Evolutionary conservation across 176 grass and related monocot species (phyloP).

Genomic region (Oryza glaberrima): DNA sequence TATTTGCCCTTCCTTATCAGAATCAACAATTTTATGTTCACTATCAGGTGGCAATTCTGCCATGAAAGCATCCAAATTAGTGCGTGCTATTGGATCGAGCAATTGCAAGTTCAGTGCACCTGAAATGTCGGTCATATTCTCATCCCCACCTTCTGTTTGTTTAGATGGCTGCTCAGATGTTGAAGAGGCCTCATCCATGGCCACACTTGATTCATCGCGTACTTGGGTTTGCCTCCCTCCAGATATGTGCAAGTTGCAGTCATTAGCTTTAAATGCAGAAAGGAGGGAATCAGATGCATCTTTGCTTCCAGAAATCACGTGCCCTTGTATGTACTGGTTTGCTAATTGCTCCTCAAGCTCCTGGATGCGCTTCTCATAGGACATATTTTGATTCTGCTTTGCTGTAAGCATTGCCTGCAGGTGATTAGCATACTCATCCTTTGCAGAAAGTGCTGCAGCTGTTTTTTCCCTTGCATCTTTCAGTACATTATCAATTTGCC

Average conservation of each 20-base stretch:
- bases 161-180: constrained; percentile 75
- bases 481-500: constrained; percentile 58
- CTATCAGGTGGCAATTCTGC: constrained; percentile 49
- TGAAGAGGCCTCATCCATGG: constrained; percentile 89
- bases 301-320: constrained; percentile 65
- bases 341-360: constrained; percentile 84
- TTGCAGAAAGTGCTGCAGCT: constrained; percentile 69
- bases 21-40: constrained; percentile 60
- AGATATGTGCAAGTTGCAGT: constrained; percentile 54
- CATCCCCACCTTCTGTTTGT: constrained; percentile 87
- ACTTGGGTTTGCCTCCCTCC: constrained; percentile 59
- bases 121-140: constrained; percentile 91
- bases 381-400: constrained; percentile 69
- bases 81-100: constrained; percentile 46
- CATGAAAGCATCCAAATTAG: constrained; percentile 77
- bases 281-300: constrained; percentile 55
- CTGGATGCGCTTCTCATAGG: constrained; percentile 86
- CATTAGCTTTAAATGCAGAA: constrained; percentile 62
- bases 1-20: constrained; percentile 54
- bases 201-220: constrained; percentile 57
- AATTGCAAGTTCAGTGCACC: constrained; percentile 70
- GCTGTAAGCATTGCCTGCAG: constrained; percentile 65
- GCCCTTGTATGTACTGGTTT: constrained; percentile 73
- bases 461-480: constrained; percentile 73
- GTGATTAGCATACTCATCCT: constrained; percentile 79